Conservation (phyloP, 2,329 filamentous ascomycete species). For the Claviceps digitariae region DNA sequence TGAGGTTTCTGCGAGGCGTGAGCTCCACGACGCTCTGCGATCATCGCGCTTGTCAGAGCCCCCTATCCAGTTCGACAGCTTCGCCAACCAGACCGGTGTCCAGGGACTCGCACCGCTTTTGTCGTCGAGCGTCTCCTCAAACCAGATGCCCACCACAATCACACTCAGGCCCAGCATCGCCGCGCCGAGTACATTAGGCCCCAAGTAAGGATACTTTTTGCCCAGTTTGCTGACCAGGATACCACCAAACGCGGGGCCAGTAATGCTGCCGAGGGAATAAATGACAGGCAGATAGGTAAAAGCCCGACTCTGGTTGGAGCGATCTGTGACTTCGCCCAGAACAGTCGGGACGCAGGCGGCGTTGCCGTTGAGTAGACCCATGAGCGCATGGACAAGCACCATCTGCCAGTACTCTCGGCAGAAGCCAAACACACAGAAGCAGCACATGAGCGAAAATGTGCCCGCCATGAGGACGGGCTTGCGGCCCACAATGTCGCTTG, state of each 20-base stretch:
- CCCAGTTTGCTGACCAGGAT: slow-evolving; percentile 53
- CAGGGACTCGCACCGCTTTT: slow-evolving; percentile 16
- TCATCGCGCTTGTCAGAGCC: slow-evolving; percentile 7
- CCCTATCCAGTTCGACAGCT: slow-evolving; percentile 16
- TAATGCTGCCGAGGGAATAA: slow-evolving; percentile 91
- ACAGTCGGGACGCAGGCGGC: slow-evolving; percentile 89
- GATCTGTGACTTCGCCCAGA: slow-evolving; percentile 85
- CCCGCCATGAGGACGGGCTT: slow-evolving; percentile 66
- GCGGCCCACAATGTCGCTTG: slow-evolving; percentile 52
- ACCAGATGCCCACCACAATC: slow-evolving; percentile 59
- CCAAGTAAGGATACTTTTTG: slow-evolving; percentile 65
- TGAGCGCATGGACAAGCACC: slow-evolving; percentile 69
- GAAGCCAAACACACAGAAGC: slow-evolving; percentile 79
- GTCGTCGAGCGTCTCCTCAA: slow-evolving; percentile 60
- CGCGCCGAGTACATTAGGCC: slow-evolving; percentile 70
- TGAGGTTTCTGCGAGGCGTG: slow-evolving; percentile 18
- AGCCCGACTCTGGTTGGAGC: slow-evolving; percentile 82
- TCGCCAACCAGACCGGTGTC: slow-evolving; percentile 21
- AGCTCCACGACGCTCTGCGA: slow-evolving; percentile 23
- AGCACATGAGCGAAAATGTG: slow-evolving; percentile 66
- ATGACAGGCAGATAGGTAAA: slow-evolving; percentile 93
- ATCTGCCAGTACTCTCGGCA: slow-evolving; percentile 74
- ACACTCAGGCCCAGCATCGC: slow-evolving; percentile 59
- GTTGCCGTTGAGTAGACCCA: slow-evolving; percentile 92
- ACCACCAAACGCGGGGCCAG: slow-evolving; percentile 82